Percentiles rank a stretch among this genome's conserved stretches.
phyloP scores from a whole-genome alignment of 352 stramenopile species.

The Pythium volutum region DNA sequence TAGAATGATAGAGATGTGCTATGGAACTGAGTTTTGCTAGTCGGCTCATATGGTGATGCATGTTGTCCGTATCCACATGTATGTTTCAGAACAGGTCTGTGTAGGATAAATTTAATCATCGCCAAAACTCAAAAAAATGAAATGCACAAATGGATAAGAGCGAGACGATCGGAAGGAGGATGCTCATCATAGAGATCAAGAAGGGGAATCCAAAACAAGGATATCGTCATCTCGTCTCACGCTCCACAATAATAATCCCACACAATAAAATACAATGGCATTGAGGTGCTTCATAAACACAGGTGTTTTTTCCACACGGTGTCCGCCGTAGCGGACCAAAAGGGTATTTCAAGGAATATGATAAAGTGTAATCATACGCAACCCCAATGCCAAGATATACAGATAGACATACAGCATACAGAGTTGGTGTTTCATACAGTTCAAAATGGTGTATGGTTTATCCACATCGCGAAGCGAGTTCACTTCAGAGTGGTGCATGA shows the following conservation, averaged over 20 bases:
- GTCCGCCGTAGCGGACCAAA: slow-evolving; percentile 69
- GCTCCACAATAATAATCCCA: slow-evolving; percentile 5
- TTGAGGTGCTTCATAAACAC: slow-evolving; percentile 85
- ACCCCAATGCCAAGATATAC: slow-evolving; percentile 18
- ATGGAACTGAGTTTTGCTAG: background rate
- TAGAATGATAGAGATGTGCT: background rate
- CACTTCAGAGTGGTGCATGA: slow-evolving; percentile 88
- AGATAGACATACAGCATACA: slow-evolving; percentile 10
- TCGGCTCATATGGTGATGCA: slow-evolving; percentile 90
- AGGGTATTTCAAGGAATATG: slow-evolving; percentile 71
- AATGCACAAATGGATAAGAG: slow-evolving; percentile 1
- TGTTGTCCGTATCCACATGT: slow-evolving; percentile 82
- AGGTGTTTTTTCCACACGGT: slow-evolving; percentile 85
- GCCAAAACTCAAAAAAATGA: slow-evolving; percentile 27
- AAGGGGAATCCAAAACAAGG: slow-evolving; percentile 87
- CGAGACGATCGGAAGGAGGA: slow-evolving; percentile 45
- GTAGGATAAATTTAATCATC: slow-evolving; percentile 80
- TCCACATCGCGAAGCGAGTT: slow-evolving; percentile 48
- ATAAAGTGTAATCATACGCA: slow-evolving; percentile 51
- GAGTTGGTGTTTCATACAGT: slow-evolving; percentile 52
- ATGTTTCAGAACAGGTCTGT: slow-evolving; percentile 89
- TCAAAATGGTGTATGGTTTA: slow-evolving; percentile 53
- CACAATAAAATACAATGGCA: slow-evolving; percentile 11
- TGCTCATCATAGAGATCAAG: slow-evolving; percentile 82
- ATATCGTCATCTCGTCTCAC: slow-evolving; percentile 57